phyloP scores from a whole-genome alignment of 2,329 filamentous ascomycete species.

The Ramularia endophylla region DNA sequence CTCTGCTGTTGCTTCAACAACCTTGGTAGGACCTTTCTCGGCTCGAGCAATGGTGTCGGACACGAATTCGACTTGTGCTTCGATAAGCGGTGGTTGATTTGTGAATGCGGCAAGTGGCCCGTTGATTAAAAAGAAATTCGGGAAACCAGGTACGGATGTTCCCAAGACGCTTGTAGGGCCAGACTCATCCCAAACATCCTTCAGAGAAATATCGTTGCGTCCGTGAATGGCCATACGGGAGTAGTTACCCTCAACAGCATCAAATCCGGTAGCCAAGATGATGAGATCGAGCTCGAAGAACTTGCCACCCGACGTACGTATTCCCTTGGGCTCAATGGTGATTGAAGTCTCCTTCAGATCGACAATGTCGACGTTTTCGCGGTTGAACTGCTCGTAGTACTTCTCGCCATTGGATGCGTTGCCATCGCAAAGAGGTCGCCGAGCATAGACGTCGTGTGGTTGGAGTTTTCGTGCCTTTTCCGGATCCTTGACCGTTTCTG shows the following conservation, averaged over 20 bases:
- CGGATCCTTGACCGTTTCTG: slow-evolving; percentile 46
- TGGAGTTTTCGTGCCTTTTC: slow-evolving; percentile 47
- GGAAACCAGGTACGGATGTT: slow-evolving; percentile 32
- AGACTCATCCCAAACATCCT: slow-evolving; percentile 28
- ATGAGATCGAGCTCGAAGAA: slow-evolving; percentile 39
- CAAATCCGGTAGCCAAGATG: slow-evolving; percentile 42
- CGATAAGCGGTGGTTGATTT: slow-evolving; percentile 30
- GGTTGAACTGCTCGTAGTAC: slow-evolving; percentile 43
- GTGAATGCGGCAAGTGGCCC: slow-evolving; percentile 37
- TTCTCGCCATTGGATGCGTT: slow-evolving; percentile 39
- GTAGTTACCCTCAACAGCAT: slow-evolving; percentile 33
- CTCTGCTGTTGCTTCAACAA: slow-evolving; percentile 25
- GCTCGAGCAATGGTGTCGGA: slow-evolving; percentile 19
- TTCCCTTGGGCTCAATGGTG: slow-evolving; percentile 49
- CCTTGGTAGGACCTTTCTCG: slow-evolving; percentile 10
- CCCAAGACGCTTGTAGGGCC: slow-evolving; percentile 34
- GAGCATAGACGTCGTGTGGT: slow-evolving; percentile 46
- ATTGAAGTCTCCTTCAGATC: slow-evolving; percentile 37
- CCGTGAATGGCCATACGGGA: slow-evolving; percentile 29
- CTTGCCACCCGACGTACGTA: slow-evolving; percentile 36
- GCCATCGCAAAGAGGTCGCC: slow-evolving; percentile 26
- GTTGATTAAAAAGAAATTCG: slow-evolving; percentile 38
- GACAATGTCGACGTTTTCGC: slow-evolving; percentile 37
- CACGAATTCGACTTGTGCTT: slow-evolving; percentile 30
- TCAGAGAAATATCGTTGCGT: slow-evolving; percentile 23